These are phyloP conservation scores for Paecilomyces sp. DNA, from an alignment of 2,329 filamentous ascomycete genomes.

Conservation along the genomic window DNA sequence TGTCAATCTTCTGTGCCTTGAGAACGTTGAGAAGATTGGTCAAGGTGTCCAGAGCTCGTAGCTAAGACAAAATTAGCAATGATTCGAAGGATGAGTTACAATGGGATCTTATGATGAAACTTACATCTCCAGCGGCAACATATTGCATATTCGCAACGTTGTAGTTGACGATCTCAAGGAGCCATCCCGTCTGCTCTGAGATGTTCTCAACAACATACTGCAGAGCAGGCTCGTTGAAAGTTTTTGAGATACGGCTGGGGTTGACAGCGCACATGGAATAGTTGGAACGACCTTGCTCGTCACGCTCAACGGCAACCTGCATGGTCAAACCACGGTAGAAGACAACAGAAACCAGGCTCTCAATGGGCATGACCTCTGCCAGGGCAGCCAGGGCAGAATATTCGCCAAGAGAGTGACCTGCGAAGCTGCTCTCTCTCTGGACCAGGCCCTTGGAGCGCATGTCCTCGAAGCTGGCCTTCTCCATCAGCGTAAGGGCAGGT, in stretches of 20 bases:
- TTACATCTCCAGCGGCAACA: conserved; percentile 57
- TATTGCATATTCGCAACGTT: conserved; percentile 67
- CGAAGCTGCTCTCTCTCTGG: conserved; percentile 92
- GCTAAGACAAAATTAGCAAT: conserved; percentile 24
- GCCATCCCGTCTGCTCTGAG: conserved; percentile 85
- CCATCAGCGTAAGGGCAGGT: conserved; percentile 94
- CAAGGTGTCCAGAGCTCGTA: conserved; percentile 58
- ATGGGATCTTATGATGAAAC: conserved; percentile 11
- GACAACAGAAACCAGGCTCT: conserved; percentile 94
- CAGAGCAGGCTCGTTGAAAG: conserved; percentile 94
- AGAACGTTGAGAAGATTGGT: conserved; percentile 87
- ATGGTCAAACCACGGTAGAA: conserved; percentile 99
- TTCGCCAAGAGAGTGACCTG: conserved; percentile 94
- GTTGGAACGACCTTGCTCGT: conserved; percentile 86
- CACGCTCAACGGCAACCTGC: conserved; percentile 97
- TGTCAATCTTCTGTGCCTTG: conserved; percentile 95
- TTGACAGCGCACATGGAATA: conserved; percentile 99
- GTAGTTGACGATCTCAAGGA: conserved; percentile 98
- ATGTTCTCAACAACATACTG: conserved; percentile 97
- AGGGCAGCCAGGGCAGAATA: conserved; percentile 95
- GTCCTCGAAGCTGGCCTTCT: conserved; percentile 98
- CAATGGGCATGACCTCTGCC: conserved; percentile 99
- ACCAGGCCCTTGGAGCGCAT: conserved; percentile 97
- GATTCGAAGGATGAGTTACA: neutral
- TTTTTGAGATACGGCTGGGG: conserved; percentile 95